Evolutionary conservation across 225 moss, liverwort and hornwort genomes (phyloP).

Genomic region (Polytrichum commune): DNA sequence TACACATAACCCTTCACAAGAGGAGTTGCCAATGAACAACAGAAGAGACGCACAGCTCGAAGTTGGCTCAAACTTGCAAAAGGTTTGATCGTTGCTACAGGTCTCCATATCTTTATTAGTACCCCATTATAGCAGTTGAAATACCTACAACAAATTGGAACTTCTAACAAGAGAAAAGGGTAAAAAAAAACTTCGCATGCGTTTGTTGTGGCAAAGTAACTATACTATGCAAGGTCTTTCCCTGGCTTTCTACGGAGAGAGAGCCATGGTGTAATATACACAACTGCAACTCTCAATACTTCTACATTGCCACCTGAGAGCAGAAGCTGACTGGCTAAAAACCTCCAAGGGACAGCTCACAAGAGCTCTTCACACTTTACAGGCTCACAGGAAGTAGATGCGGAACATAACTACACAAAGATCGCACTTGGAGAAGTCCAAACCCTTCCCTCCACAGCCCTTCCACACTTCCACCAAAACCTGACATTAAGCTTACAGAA

Average conservation of each 20-base stretch:
- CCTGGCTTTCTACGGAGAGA: slow-evolving; percentile 4
- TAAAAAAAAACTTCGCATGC: slow-evolving; percentile 25
- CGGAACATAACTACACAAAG: slow-evolving; percentile 17
- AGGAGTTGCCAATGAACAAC: too few relatives aligned
- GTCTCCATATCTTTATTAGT: slow-evolving; percentile 24
- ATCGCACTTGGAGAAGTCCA: slow-evolving; percentile 6
- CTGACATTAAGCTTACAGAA: background rate
- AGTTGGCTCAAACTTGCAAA: background rate
- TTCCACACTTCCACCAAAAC: slow-evolving; percentile 8
- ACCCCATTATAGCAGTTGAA: slow-evolving; percentile 21
- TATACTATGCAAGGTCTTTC: slow-evolving; percentile 21
- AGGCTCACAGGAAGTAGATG: slow-evolving; percentile 21
- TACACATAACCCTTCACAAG: too few relatives aligned
- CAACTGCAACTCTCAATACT: slow-evolving; percentile 30
- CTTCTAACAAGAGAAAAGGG: slow-evolving; percentile 6
- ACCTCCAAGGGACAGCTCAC: background rate
- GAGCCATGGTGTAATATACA: slow-evolving; percentile 44
- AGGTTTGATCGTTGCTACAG: slow-evolving; percentile 2
- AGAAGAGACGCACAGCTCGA: too few relatives aligned
- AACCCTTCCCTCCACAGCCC: slow-evolving; percentile 11
- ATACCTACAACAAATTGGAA: slow-evolving; percentile 19
- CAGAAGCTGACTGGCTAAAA: background rate
- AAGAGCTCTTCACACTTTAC: slow-evolving; percentile 18
- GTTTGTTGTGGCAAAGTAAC: slow-evolving; percentile 22
- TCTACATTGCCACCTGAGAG: slow-evolving; percentile 16